Evolutionary conservation across 139 green algal species (phyloP).

Genomic region (Spirogloea muscicola): DNA sequence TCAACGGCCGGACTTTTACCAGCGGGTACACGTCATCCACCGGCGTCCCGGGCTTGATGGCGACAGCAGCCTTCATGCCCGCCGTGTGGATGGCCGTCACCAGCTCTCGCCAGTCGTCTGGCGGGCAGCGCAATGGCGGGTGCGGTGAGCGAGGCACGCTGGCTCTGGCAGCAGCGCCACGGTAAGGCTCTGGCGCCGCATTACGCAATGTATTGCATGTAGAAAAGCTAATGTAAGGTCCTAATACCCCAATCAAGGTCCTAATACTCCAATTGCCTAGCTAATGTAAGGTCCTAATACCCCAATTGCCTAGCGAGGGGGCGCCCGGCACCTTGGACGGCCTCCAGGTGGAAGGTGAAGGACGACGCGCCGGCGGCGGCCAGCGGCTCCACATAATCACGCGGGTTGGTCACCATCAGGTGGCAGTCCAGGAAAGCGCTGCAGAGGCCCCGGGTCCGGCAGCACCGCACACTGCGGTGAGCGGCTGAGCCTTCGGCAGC

Average conservation of each 20-base stretch:
- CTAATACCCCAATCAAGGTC: neutral
- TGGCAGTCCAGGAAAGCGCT: conserved; percentile 86
- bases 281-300: neutral
- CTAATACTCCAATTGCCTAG: neutral
- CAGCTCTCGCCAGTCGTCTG: conserved; percentile 9
- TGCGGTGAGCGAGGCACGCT: neutral
- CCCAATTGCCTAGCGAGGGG: neutral
- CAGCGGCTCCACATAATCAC: conserved; percentile 69
- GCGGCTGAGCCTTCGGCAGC: neutral
- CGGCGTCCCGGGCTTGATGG: conserved; percentile 68
- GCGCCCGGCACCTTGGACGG: conserved; percentile 10
- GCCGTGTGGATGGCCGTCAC: conserved; percentile 34
- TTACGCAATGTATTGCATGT: no score
- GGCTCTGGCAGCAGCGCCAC: neutral
- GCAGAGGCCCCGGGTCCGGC: neutral
- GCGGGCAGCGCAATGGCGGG: neutral
- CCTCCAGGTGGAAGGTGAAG: conserved; percentile 92
- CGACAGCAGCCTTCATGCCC: conserved; percentile 77
- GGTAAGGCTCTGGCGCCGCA: neutral
- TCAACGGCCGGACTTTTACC: conserved; percentile 45
- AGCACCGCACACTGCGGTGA: neutral
- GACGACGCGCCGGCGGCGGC: conserved; percentile 72
- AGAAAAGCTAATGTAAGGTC: neutral
- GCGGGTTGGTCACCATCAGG: conserved; percentile 57
- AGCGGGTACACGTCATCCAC: conserved; percentile 59